phyloP scores from a whole-genome alignment of 2,329 filamentous ascomycete species.

The Botrytis cinerea region DNA sequence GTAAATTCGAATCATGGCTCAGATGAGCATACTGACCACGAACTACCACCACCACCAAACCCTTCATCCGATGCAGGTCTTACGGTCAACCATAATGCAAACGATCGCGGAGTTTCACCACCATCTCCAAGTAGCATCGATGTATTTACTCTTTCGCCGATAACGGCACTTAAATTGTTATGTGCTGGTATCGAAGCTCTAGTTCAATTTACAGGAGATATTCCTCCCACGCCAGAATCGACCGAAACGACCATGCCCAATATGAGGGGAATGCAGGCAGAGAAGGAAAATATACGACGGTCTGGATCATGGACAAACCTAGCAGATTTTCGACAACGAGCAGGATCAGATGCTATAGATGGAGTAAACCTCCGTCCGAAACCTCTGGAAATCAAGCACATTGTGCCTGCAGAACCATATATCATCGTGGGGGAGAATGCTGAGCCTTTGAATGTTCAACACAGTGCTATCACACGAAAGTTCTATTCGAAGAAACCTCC shows the following conservation, averaged over 20 bases:
- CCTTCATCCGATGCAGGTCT: constrained; percentile 40
- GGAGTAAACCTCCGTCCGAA: constrained; percentile 54
- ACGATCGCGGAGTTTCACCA: constrained; percentile 36
- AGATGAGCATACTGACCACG: constrained; percentile 37
- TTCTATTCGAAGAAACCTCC: constrained; percentile 91
- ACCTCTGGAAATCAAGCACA: constrained; percentile 33
- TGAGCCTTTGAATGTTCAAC: constrained; percentile 74
- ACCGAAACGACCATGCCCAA: constrained; percentile 63
- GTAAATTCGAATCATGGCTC: constrained; percentile 39
- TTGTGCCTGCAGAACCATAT: constrained; percentile 48
- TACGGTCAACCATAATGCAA: constrained; percentile 31
- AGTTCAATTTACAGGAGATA: constrained; percentile 46
- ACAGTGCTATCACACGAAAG: constrained; percentile 82
- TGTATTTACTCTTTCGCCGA: constrained; percentile 70
- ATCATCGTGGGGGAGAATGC: constrained; percentile 68
- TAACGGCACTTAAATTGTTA: constrained; percentile 78
- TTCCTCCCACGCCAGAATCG: constrained; percentile 77
- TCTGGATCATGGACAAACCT: constrained; percentile 54
- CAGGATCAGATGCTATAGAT: constrained; percentile 49
- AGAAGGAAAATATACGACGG: constrained; percentile 61
- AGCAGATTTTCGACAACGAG: constrained; percentile 38
- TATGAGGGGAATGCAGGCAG: constrained; percentile 63
- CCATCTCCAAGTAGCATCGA: constrained; percentile 54
- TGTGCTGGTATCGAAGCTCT: constrained; percentile 70
- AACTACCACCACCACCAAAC: constrained; percentile 39